These are phyloP conservation scores for Moesziomyces sp. DNA, from an alignment of 1,284 basidiomycete species.

Conservation along the genomic window DNA sequence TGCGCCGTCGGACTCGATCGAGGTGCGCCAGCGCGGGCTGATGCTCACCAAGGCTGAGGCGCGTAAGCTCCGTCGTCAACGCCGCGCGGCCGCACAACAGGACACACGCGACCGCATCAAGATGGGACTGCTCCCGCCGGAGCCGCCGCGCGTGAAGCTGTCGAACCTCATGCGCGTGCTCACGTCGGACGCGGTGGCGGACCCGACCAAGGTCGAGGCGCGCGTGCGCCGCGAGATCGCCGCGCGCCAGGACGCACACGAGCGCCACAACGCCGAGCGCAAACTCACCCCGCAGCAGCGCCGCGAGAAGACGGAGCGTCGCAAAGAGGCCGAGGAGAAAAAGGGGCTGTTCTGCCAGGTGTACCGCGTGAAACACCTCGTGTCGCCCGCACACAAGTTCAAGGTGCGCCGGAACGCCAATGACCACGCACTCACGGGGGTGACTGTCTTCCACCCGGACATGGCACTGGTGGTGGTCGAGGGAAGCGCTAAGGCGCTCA, in stretches of 20 bases:
- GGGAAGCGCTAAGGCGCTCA: slow-evolving; percentile 85
- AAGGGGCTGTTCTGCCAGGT: slow-evolving; percentile 86
- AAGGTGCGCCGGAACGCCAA: slow-evolving; percentile 97
- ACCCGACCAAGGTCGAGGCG: slow-evolving; percentile 96
- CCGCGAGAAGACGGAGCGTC: slow-evolving; percentile 80
- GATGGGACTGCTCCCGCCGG: slow-evolving; percentile 95
- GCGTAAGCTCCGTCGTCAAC: slow-evolving; percentile 94
- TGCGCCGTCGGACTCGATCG: slow-evolving; percentile 85
- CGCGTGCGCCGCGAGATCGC: slow-evolving; percentile 92
- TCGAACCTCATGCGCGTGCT: slow-evolving; percentile 98
- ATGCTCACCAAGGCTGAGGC: slow-evolving; percentile 76
- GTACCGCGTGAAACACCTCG: slow-evolving; percentile 86
- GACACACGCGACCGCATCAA: slow-evolving; percentile 94
- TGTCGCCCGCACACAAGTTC: slow-evolving; percentile 92
- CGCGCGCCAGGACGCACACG: slow-evolving; percentile 85
- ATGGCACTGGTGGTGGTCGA: slow-evolving; percentile 95
- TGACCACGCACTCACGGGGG: slow-evolving; percentile 85
- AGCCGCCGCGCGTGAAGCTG: slow-evolving; percentile 94
- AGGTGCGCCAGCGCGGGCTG: slow-evolving; percentile 71
- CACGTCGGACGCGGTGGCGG: slow-evolving; percentile 93
- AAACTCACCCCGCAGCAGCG: slow-evolving; percentile 91
- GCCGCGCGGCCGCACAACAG: slow-evolving; percentile 86
- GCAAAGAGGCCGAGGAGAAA: slow-evolving; percentile 74
- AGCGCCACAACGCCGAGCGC: slow-evolving; percentile 88
- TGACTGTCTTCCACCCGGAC: slow-evolving; percentile 86